Percentiles rank a stretch among this genome's conserved stretches.
Conservation (phyloP, 2,329 filamentous ascomycete genomes). For the Pseudofabraea citricarpa region DNA sequence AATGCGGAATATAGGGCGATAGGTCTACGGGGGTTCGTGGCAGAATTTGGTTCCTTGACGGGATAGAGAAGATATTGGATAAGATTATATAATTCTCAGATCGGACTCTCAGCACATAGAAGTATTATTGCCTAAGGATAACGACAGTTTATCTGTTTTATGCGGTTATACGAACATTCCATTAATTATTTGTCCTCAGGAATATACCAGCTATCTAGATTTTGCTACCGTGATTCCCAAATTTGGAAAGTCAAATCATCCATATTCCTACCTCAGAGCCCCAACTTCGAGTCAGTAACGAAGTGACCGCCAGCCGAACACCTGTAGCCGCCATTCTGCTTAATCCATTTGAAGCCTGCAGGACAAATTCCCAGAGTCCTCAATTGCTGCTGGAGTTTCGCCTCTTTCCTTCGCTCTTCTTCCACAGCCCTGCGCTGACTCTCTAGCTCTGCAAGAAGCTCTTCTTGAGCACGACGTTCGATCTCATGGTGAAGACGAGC, state of each 20-base stretch:
- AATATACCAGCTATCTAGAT: too few species aligned
- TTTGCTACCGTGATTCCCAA: background rate
- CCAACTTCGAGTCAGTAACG: background rate
- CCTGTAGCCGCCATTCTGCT: background rate
- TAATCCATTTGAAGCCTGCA: background rate
- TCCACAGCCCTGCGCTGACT: background rate
- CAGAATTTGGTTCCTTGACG: background rate
- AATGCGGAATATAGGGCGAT: background rate
- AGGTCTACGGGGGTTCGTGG: background rate
- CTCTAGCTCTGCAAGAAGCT: background rate
- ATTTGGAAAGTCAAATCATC: background rate
- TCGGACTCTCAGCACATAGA: background rate
- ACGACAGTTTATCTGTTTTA: background rate
- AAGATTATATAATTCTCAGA: background rate
- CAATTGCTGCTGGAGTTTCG: background rate
- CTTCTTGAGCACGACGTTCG: background rate
- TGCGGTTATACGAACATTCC: background rate
- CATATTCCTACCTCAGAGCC: constrained; percentile 3
- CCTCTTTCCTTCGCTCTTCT: constrained; percentile 1
- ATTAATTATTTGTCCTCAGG: too few species aligned
- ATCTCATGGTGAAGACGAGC: background rate
- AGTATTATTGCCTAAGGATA: background rate
- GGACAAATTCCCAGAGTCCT: background rate
- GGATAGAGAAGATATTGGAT: background rate
- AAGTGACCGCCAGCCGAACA: background rate